Evolutionary conservation across 768 basidiomycete genomes (phyloP).

Genomic region (Kwoniella sp.): DNA sequence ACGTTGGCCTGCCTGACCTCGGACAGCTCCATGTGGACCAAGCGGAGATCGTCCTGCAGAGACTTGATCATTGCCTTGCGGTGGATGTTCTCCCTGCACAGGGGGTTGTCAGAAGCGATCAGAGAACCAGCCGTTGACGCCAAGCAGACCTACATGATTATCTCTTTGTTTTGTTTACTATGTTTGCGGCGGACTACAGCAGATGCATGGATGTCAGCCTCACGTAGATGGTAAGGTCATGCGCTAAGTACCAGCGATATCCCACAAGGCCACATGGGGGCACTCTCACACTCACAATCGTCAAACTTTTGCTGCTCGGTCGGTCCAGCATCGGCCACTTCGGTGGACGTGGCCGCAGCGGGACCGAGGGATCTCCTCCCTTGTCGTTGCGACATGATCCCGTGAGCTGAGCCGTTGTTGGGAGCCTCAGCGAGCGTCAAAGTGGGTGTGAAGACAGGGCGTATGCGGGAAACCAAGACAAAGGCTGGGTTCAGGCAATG

Average conservation of each 20-base stretch:
- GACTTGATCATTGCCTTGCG: constrained; percentile 18
- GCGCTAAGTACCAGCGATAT: neutral
- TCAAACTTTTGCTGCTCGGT: constrained; percentile 16
- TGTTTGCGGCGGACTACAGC: constrained; percentile 29
- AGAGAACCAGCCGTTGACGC: neutral
- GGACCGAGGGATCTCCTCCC: constrained; percentile 16
- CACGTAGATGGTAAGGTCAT: neutral
- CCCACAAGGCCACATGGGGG: neutral
- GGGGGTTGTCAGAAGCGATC: neutral
- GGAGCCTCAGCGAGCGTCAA: too few relatives aligned
- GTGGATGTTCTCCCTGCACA: constrained; percentile 11
- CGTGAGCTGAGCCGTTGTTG: too few relatives aligned
- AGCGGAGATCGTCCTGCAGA: constrained; percentile 25
- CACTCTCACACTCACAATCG: constrained; percentile 13
- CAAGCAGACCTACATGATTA: constrained; percentile 22
- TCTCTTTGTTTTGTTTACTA: constrained; percentile 37
- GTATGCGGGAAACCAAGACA: too few relatives aligned
- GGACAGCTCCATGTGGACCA: constrained; percentile 22
- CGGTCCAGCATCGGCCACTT: neutral
- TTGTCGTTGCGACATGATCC: constrained; percentile 18
- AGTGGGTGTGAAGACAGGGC: too few relatives aligned
- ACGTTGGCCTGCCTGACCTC: constrained; percentile 19
- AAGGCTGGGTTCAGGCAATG: too few relatives aligned
- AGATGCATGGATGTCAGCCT: constrained; percentile 1
- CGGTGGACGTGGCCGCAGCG: neutral